Base-by-base conservation (phyloP, 1,139 yeast genomes). In the Blastobotrys malaysiensis region DNA sequence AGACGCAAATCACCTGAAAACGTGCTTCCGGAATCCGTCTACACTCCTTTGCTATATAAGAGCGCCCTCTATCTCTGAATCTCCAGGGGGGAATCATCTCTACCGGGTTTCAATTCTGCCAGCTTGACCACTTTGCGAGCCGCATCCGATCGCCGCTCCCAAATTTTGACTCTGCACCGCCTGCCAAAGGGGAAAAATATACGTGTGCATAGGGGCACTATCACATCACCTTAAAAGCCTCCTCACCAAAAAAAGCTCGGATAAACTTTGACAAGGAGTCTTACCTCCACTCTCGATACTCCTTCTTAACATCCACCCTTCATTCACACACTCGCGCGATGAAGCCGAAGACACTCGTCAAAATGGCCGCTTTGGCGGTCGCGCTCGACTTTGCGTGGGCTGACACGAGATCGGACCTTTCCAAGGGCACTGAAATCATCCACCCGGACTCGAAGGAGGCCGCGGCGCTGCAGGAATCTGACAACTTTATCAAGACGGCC, bases 401-500 rank as follows among this genome's bases (percentile, higher is more conserved):
- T n/a, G 18, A 14, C 19, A 43, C 18, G 39, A 44, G 46, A 2
- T 50, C 52, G 19, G 68, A 64, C 51, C 66, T 64, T 31, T 54
- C 63, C 43, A 65, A 64, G 51, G 69, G 67, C 45, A 64, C 66
- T 3, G 68, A 65, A 45, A 57, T 65, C 46, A 65, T 64, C 52
- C 65, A 69, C 1, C 68, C 67, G n/a, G 70, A 65, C 51, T 62
- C 69, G 1, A 63, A 63, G 52, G 68, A 65, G 52, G 69, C 70
- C 13, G 64, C 60, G 13, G 68, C 65, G 18, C 52, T 66, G 43
- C 61, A 61, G 43, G 57, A 61, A 45, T 59, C 64, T 19, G 71
- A 68, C 57, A 61, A 63, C 52, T 73, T 72, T 3, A 62, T 67
- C 54, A 69, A 70, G 54, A 64, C 69, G 49, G 65, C 73, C 19